Percentiles rank a stretch among this genome's conserved stretches.
Evolutionary conservation across 257 asterid genomes (phyloP).

Genomic region (Coffea eugenioides): DNA sequence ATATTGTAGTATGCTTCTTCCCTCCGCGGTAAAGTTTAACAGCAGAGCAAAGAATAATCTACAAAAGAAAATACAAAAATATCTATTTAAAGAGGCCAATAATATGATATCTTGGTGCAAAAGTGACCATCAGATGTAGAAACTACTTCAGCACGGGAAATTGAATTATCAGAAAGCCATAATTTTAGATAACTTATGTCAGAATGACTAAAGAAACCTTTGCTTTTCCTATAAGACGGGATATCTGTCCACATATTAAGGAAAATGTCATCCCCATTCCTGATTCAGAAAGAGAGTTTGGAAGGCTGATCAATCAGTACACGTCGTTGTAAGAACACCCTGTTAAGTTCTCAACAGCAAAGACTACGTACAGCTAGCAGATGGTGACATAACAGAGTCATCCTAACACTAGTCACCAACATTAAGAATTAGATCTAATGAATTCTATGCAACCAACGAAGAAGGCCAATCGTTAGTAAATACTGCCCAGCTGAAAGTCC

Average conservation of each 20-base stretch:
- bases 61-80: conserved; percentile 18
- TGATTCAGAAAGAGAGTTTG: background rate
- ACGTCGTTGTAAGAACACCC: background rate
- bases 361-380: background rate
- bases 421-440: background rate
- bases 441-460: background rate
- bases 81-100: conserved; percentile 8
- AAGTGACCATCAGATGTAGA: background rate
- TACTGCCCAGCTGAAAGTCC: too few relatives aligned
- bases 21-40: conserved; percentile 82
- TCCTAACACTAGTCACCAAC: background rate
- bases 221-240: background rate
- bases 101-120: background rate
- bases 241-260: background rate
- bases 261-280: background rate
- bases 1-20: conserved; percentile 81
- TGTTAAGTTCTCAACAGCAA: background rate
- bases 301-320: background rate
- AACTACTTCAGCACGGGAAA: background rate
- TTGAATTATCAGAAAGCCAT: background rate
- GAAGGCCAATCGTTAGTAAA: too few relatives aligned
- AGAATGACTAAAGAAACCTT: background rate
- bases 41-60: conserved; percentile 94
- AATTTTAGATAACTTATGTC: too few relatives aligned
- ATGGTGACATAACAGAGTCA: background rate